A percentile compares a stretch with the other conserved stretches of the same genome.
Conservation (phyloP, 768 basidiomycete genomes). For the Agaricus bisporus region DNA sequence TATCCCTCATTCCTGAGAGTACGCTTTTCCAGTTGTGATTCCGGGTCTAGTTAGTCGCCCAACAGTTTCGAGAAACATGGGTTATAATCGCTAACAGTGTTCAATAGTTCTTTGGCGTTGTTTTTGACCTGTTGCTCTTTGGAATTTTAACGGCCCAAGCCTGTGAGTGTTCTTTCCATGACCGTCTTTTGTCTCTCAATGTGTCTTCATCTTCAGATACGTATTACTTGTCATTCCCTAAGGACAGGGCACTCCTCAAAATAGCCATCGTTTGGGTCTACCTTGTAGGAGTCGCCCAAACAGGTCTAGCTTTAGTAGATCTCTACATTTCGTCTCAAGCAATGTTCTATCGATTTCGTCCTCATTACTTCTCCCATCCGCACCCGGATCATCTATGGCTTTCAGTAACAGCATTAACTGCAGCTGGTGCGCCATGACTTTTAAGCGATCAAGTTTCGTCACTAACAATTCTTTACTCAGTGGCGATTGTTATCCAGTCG, state of each 20-base stretch:
- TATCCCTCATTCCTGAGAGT: too few species aligned
- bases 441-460: background rate
- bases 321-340: background rate
- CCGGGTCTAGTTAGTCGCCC: too few species aligned
- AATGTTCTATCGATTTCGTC: background rate
- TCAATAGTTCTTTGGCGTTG: background rate
- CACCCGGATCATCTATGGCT: background rate
- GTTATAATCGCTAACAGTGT: too few species aligned
- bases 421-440: background rate
- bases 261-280: background rate
- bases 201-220: background rate
- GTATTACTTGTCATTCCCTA: background rate
- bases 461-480: background rate
- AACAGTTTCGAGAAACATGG: too few species aligned
- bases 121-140: background rate
- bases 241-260: background rate
- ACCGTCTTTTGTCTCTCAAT: background rate
- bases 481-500: background rate
- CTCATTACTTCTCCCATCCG: too few species aligned
- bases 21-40: too few species aligned
- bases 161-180: background rate
- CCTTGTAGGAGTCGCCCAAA: too few species aligned
- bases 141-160: background rate
- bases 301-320: background rate
- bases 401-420: background rate